Percentiles rank a stretch among this genome's conserved stretches.
Evolutionary conservation across 371 early-diverging fungal species (phyloP).

Genomic region (Apophysomyces ossiformis): DNA sequence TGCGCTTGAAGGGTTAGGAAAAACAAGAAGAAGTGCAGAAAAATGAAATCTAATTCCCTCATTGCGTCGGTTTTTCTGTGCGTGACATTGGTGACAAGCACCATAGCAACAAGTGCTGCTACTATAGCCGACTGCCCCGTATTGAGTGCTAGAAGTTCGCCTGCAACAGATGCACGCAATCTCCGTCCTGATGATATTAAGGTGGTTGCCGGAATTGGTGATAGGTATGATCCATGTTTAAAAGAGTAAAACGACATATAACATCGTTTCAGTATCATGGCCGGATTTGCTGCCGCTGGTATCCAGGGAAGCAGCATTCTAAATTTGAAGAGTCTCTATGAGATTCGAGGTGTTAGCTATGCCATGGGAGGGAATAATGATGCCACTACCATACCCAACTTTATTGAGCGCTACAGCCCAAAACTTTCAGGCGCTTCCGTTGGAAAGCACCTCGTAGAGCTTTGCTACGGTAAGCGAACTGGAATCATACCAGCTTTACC

Average conservation of each 20-base stretch:
- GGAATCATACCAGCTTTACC: neutral
- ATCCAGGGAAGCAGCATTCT: slow-evolving; percentile 14
- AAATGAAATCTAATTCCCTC: neutral
- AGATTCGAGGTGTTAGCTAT: slow-evolving; percentile 31
- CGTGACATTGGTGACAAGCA: neutral
- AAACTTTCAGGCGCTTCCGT: slow-evolving; percentile 22
- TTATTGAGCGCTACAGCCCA: slow-evolving; percentile 26
- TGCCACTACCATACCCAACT: slow-evolving; percentile 27
- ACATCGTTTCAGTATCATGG: slow-evolving; percentile 14
- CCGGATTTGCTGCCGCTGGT: slow-evolving; percentile 21
- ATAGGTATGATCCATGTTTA: slow-evolving; percentile 7
- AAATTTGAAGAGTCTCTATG: slow-evolving; percentile 14
- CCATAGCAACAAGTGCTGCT: neutral
- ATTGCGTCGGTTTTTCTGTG: neutral
- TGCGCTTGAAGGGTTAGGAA: no score
- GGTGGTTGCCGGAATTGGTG: slow-evolving; percentile 21
- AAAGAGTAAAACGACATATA: neutral
- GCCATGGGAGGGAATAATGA: slow-evolving; percentile 27
- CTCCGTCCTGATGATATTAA: slow-evolving; percentile 24
- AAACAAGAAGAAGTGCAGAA: neutral
- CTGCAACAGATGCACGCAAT: slow-evolving; percentile 16
- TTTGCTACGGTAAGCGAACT: slow-evolving; percentile 20
- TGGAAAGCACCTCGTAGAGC: slow-evolving; percentile 28
- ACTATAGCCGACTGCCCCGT: slow-evolving; percentile 16
- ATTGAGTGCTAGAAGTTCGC: slow-evolving; percentile 10